These are phyloP conservation scores for Trichocladium uniseriatum DNA, from an alignment of 495 filamentous ascomycete genomes.

Conservation along the genomic window DNA sequence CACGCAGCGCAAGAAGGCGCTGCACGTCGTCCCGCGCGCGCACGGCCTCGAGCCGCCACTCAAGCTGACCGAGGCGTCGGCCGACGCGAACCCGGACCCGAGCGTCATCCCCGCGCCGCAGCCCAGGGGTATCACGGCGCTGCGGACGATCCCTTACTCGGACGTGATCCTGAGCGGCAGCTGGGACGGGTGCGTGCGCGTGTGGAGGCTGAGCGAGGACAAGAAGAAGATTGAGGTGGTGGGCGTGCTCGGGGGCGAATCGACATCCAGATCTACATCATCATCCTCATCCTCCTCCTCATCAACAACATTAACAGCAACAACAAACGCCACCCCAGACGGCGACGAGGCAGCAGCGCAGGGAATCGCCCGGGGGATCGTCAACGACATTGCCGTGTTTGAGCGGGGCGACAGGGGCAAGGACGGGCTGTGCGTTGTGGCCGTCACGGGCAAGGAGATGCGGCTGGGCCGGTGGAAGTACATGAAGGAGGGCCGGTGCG, in stretches of 20 bases:
- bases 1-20: constrained; percentile 85
- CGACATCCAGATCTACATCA: neutral
- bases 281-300: neutral
- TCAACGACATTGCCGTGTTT: constrained; percentile 80
- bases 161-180: constrained; percentile 83
- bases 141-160: constrained; percentile 75
- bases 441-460: constrained; percentile 77
- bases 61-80: constrained; percentile 53
- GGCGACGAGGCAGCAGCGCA: neutral
- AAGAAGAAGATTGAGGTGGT: constrained; percentile 67
- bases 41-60: constrained; percentile 74
- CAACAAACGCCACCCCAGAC: neutral
- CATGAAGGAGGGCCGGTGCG: constrained; percentile 57
- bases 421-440: constrained; percentile 71
- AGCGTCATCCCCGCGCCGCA: constrained; percentile 51
- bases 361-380: constrained; percentile 53
- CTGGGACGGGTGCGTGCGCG: constrained; percentile 83
- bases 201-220: constrained; percentile 76
- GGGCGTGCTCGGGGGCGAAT: constrained; percentile 50
- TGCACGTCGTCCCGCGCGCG: constrained; percentile 68
- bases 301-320: neutral
- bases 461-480: constrained; percentile 68
- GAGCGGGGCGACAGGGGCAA: constrained; percentile 61
- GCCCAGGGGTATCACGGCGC: constrained; percentile 83
- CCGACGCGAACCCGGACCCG: constrained; percentile 52